These are phyloP conservation scores for Turnera subulata DNA, from an alignment of 345 rosid species.

Conservation along the genomic window DNA sequence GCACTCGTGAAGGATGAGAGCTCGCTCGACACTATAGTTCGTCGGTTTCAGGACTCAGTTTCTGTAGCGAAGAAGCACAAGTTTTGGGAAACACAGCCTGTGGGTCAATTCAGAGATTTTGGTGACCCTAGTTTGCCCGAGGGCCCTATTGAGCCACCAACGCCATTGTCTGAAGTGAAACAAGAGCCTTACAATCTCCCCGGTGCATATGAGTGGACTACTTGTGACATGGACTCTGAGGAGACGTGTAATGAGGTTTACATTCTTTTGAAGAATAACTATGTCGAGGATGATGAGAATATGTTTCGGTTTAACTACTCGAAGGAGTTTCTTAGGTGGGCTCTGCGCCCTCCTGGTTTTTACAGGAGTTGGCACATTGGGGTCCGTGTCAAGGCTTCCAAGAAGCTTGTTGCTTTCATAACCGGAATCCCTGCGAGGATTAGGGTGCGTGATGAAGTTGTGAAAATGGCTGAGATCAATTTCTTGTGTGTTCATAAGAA, in stretches of 20 bases:
- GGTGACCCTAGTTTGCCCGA: constrained; percentile 71
- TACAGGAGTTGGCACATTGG: constrained; percentile 87
- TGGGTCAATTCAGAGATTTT: constrained; percentile 72
- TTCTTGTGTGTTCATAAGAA: constrained; percentile 95
- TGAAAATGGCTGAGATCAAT: constrained; percentile 92
- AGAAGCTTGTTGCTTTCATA: constrained; percentile 86
- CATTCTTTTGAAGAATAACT: constrained; percentile 75
- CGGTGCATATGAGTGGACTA: constrained; percentile 69
- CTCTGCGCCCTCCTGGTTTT: constrained; percentile 78
- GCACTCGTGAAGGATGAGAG: constrained; percentile 36
- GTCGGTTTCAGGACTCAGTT: constrained; percentile 64
- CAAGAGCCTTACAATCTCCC: constrained; percentile 96
- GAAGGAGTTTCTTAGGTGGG: constrained; percentile 93
- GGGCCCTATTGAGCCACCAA: constrained; percentile 72
- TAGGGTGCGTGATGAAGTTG: constrained; percentile 65
- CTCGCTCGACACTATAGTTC: constrained; percentile 54
- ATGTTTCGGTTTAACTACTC: constrained; percentile 97
- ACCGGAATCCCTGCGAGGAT: constrained; percentile 89
- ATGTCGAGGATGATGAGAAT: constrained; percentile 92
- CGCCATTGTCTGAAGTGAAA: constrained; percentile 64
- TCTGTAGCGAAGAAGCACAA: constrained; percentile 54
- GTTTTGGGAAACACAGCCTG: constrained; percentile 97
- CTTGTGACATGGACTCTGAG: constrained; percentile 76
- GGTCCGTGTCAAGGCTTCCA: constrained; percentile 74
- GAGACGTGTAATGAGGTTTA: constrained; percentile 75